Percentiles rank a stretch among this genome's conserved stretches.
Conservation (phyloP, 257 asterid species). For the Avicennia marina region DNA sequence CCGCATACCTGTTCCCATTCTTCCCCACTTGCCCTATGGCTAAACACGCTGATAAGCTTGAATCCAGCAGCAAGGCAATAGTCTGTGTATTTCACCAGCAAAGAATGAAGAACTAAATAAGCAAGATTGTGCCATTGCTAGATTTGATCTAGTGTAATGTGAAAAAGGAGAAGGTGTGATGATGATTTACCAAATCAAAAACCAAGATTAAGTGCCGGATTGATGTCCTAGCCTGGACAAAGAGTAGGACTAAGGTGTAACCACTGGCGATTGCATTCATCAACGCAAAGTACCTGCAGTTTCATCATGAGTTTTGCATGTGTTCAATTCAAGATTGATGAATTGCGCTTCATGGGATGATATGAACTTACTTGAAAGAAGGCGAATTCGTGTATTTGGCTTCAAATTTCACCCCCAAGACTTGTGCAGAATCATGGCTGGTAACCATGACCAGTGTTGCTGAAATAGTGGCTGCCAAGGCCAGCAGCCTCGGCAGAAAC, state of each 20-base stretch:
- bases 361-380: conserved; percentile 51
- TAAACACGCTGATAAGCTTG: conserved; percentile 67
- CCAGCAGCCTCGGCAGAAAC: conserved; percentile 60
- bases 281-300: conserved; percentile 58
- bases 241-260: conserved; percentile 53
- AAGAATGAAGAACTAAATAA: background rate
- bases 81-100: conserved; percentile 25
- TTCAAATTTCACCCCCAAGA: conserved; percentile 57
- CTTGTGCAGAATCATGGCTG: conserved; percentile 54
- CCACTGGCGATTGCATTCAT: conserved; percentile 62
- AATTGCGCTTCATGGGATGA: background rate
- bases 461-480: conserved; percentile 51
- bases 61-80: conserved; percentile 57
- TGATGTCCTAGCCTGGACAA: conserved; percentile 43
- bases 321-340: background rate
- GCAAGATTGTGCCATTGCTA: background rate
- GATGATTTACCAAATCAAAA: conserved; percentile 49
- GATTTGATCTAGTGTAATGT: background rate
- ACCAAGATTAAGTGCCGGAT: conserved; percentile 47
- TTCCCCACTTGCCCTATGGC: conserved; percentile 76
- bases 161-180: background rate
- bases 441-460: conserved; percentile 61
- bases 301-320: background rate
- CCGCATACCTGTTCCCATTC: conserved; percentile 70
- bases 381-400: conserved; percentile 70